These are phyloP conservation scores for Viridothelium virens DNA, from an alignment of 495 filamentous ascomycete species.

Conservation along the genomic window DNA sequence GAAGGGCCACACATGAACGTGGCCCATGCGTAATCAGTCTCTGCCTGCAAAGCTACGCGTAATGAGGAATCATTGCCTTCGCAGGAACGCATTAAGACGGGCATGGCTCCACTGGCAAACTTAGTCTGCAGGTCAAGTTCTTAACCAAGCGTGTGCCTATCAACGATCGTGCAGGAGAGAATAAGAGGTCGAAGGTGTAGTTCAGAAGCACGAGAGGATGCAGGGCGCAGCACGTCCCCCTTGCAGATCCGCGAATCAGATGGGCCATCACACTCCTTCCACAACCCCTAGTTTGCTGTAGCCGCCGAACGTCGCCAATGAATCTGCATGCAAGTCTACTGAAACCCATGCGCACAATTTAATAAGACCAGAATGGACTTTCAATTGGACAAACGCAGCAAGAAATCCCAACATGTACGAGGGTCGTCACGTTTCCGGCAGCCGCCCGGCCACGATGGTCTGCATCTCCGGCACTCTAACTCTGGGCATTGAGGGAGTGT, in stretches of 20 bases:
- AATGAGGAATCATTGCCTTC: too few relatives aligned
- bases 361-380: background rate
- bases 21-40: too few relatives aligned
- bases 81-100: too few relatives aligned
- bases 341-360: background rate
- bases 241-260: slow-evolving; percentile 3
- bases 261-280: background rate
- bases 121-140: too few relatives aligned
- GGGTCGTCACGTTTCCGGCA: background rate
- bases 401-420: background rate
- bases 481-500: background rate
- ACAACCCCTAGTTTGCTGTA: background rate
- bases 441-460: slow-evolving; percentile 6
- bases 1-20: too few relatives aligned
- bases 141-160: too few relatives aligned
- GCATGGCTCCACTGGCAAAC: too few relatives aligned
- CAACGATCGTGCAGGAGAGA: background rate
- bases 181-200: background rate
- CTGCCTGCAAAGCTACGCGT: too few relatives aligned
- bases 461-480: background rate
- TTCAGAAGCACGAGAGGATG: background rate
- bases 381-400: background rate
- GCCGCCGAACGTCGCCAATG: background rate
- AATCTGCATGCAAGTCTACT: background rate
- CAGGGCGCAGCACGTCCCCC: slow-evolving; percentile 8